Base-by-base conservation (phyloP, 257 asterid species). In the Lycium barbarum region DNA sequence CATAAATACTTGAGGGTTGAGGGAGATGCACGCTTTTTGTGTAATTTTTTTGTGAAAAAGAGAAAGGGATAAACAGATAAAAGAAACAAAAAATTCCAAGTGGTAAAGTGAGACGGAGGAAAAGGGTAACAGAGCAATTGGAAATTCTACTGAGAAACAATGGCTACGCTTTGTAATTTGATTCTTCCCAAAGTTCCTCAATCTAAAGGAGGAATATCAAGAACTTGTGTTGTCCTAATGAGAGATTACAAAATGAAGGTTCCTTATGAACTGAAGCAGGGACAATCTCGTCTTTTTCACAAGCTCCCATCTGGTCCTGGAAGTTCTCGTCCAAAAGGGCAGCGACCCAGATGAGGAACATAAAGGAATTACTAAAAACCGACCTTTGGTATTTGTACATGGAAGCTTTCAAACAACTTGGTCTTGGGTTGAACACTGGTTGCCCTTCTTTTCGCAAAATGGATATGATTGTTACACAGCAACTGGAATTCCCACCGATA, bases 351-450 rank as follows among this genome's bases (percentile, higher is more conserved):
- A 43, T 22, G 79, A 79, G 54, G 79, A n/a, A 55, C 49, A 26
- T 26, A 26, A 26, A 26, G 33, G 33, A 26, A 26, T 22, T 74
- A 54, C 74, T 15, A 54, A 74, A 79, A 84, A 81, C 33, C 91
- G 94, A 40, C 97, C 97, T 2, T 84, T 94, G 36, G 92, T 95
- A 0, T 95, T 95, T 84, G 85, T 95, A 85, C 98, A 95, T 86
- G 98, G 98, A 63, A 95, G 98, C 68, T 95, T 91, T 86, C 98
- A 95, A 65, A 97, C 98, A 58, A 97, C 95, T 86, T 95, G 98
- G 98, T 95, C 98, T 83, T 95, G 98, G 98, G 97, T 97, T 67
- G 95, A 93, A 81, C 89, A 90, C 88, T 95, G 95, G 97, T 18
- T 94, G 83, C 98, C 97, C 63, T 92, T 86, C 91, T 93, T 95